These are phyloP conservation scores for Xylariales sp. DNA, from an alignment of 2,329 filamentous ascomycete species.

Conservation along the genomic window DNA sequence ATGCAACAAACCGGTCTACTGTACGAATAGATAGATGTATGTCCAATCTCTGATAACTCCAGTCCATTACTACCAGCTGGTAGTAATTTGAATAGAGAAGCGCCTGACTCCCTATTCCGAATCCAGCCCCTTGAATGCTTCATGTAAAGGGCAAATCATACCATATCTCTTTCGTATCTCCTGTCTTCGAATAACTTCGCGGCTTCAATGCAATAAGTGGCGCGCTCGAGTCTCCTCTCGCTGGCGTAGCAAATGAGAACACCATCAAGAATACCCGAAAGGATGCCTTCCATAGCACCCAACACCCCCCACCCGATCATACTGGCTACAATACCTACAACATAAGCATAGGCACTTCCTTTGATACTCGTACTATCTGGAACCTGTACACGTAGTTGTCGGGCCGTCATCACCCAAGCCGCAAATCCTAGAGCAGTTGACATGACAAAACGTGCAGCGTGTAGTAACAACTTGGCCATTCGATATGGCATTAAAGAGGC, in stretches of 20 bases:
- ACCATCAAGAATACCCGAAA: constrained; percentile 88
- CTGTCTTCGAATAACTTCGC: constrained; percentile 84
- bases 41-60: constrained; percentile 36
- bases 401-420: constrained; percentile 95
- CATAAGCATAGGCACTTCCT: constrained; percentile 93
- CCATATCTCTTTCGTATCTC: constrained; percentile 50
- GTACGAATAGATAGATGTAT: constrained; percentile 23
- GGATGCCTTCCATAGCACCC: constrained; percentile 87
- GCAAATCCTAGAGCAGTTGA: constrained; percentile 89
- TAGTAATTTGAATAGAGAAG: constrained; percentile 18
- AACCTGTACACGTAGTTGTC: constrained; percentile 73
- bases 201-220: constrained; percentile 90
- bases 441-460: constrained; percentile 92
- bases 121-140: constrained; percentile 33
- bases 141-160: constrained; percentile 39
- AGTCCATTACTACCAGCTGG: constrained; percentile 15
- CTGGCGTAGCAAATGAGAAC: constrained; percentile 95
- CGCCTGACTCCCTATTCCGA: constrained; percentile 28
- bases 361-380: constrained; percentile 67
- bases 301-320: constrained; percentile 96
- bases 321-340: constrained; percentile 90
- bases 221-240: constrained; percentile 78
- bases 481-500: constrained; percentile 82
- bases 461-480: constrained; percentile 89
- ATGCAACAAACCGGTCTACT: constrained; percentile 27